phyloP scores from a whole-genome alignment of 2,329 filamentous ascomycete genomes.

The Penicillium corylophilum region DNA sequence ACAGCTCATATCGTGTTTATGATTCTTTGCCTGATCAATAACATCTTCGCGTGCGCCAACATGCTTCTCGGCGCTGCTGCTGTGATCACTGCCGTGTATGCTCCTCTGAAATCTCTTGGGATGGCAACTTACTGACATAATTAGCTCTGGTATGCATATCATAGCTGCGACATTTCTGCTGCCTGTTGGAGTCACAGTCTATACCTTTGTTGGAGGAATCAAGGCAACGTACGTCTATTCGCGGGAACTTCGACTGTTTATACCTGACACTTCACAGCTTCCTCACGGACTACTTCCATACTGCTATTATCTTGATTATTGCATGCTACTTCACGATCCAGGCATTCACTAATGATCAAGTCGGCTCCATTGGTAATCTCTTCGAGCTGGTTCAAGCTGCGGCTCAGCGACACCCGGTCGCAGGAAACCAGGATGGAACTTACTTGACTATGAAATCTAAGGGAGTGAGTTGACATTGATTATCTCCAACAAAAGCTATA shows the following conservation, averaged over 20 bases:
- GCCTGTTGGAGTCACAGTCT: slow-evolving; percentile 40
- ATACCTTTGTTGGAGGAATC: slow-evolving; percentile 43
- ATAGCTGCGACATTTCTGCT: slow-evolving; percentile 52
- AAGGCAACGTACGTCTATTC: slow-evolving; percentile 35
- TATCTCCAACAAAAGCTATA: fast-evolving
- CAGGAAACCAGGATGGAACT: slow-evolving; percentile 54
- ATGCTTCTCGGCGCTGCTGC: slow-evolving; percentile 52
- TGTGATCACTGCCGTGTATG: slow-evolving; percentile 41
- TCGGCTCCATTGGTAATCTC: slow-evolving; percentile 50
- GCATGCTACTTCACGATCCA: slow-evolving; percentile 51
- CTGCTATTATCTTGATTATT: slow-evolving; percentile 55
- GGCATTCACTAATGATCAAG: slow-evolving; percentile 46
- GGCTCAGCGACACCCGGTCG: slow-evolving; percentile 46
- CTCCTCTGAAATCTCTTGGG: background rate
- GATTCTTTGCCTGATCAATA: slow-evolving; percentile 54
- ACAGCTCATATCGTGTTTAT: slow-evolving; percentile 54
- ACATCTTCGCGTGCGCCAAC: slow-evolving; percentile 54
- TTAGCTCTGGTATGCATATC: slow-evolving; percentile 51
- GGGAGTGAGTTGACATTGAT: slow-evolving; percentile 38
- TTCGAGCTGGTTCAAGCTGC: slow-evolving; percentile 53
- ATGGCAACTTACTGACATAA: background rate
- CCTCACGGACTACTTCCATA: slow-evolving; percentile 56
- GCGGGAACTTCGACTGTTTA: background rate
- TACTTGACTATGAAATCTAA: slow-evolving; percentile 59
- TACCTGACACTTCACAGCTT: slow-evolving; percentile 26